A percentile compares a stretch with the other conserved stretches of the same genome.
These are phyloP conservation scores for Lentinula edodes DNA, from an alignment of 768 basidiomycete species.

Conservation along the genomic window DNA sequence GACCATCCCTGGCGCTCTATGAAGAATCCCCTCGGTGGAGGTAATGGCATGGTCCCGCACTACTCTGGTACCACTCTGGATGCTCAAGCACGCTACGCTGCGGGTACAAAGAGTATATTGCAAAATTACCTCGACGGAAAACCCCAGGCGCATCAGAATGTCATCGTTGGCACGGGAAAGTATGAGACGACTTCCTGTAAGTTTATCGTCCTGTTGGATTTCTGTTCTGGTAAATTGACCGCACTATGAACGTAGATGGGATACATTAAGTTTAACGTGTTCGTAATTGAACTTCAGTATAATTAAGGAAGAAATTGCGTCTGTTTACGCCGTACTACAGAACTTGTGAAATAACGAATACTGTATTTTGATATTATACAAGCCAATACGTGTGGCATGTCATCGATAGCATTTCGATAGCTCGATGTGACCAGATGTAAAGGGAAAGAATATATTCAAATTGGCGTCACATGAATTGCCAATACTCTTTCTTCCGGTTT, in stretches of 20 bases:
- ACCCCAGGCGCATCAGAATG: conserved; percentile 68
- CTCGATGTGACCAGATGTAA: too few relatives aligned
- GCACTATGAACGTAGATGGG: neutral
- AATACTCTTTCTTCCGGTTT: too few relatives aligned
- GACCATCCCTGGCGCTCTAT: conserved; percentile 84
- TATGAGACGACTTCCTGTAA: conserved; percentile 21
- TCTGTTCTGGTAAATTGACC: neutral
- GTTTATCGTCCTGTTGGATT: conserved; percentile 17
- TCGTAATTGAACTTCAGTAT: neutral
- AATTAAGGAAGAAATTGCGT: too few relatives aligned
- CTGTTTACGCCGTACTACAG: too few relatives aligned
- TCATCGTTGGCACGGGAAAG: conserved; percentile 56
- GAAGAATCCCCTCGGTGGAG: conserved; percentile 76
- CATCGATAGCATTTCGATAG: too few relatives aligned
- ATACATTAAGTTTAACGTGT: neutral
- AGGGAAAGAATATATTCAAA: too few relatives aligned
- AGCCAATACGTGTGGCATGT: too few relatives aligned
- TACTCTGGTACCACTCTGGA: conserved; percentile 89
- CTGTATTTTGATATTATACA: too few relatives aligned
- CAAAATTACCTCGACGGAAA: conserved; percentile 61
- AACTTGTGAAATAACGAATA: too few relatives aligned
- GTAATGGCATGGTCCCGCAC: conserved; percentile 88
- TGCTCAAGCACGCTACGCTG: conserved; percentile 82
- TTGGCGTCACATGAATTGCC: too few relatives aligned
- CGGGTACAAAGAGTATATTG: conserved; percentile 64